phyloP scores from a whole-genome alignment of 2,329 filamentous ascomycete species.

The Keithomyces neogunnii region DNA sequence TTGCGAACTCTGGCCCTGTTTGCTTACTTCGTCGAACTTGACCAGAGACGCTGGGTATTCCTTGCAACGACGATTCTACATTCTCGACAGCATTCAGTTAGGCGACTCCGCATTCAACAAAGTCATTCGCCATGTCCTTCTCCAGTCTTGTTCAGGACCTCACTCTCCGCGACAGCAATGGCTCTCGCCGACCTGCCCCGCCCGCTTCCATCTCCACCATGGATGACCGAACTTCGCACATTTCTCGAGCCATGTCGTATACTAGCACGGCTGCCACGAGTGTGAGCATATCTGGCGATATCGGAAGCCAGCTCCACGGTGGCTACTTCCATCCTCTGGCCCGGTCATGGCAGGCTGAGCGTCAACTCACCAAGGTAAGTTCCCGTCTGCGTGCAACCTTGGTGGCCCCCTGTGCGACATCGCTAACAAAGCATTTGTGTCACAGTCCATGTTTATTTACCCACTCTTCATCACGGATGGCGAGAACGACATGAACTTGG shows the following conservation, averaged over 20 bases:
- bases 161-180: slow-evolving; percentile 46
- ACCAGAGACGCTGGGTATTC: too few species aligned
- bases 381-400: neutral
- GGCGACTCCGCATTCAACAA: neutral
- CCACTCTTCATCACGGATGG: slow-evolving; percentile 93
- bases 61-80: neutral
- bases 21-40: too few species aligned
- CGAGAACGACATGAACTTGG: slow-evolving; percentile 82
- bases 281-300: slow-evolving; percentile 64
- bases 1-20: too few species aligned
- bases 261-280: slow-evolving; percentile 59
- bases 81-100: neutral
- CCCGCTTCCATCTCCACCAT: slow-evolving; percentile 43
- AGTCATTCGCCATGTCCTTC: slow-evolving; percentile 47
- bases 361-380: slow-evolving; percentile 72
- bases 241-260: slow-evolving; percentile 58
- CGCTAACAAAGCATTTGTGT: neutral
- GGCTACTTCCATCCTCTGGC: slow-evolving; percentile 76
- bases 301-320: slow-evolving; percentile 74
- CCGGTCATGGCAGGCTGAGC: slow-evolving; percentile 74
- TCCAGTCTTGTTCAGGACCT: slow-evolving; percentile 60
- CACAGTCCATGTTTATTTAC: slow-evolving; percentile 94
- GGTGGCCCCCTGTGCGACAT: too few species aligned
- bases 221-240: slow-evolving; percentile 51
- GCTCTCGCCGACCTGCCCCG: slow-evolving; percentile 35